Evolutionary conservation across 1,139 yeast genomes (phyloP).

Genomic region (Saccharomyces pastorianus): DNA sequence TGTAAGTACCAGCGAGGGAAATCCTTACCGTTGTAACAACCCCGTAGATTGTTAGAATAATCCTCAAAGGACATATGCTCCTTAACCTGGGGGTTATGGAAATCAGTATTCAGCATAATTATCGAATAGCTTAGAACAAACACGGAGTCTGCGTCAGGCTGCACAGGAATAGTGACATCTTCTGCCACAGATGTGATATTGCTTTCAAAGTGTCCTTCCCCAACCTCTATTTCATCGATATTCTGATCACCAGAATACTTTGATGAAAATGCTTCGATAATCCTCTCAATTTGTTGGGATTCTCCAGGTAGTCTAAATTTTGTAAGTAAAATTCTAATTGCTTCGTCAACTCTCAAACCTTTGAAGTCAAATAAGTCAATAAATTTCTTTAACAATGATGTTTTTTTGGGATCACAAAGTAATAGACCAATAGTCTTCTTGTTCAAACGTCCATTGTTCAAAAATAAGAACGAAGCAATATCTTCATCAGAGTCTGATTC

Average conservation of each 20-base stretch:
- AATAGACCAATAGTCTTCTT: conserved; percentile 80
- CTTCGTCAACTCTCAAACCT: conserved; percentile 80
- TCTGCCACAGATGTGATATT: no score
- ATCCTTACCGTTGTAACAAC: conserved; percentile 62
- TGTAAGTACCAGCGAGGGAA: conserved; percentile 79
- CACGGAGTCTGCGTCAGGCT: conserved; percentile 63
- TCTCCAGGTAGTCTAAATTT: conserved; percentile 95
- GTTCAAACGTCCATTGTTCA: conserved; percentile 70
- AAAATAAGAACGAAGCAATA: conserved; percentile 65
- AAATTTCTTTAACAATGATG: conserved; percentile 52
- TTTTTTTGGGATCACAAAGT: conserved; percentile 66
- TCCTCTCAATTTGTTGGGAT: conserved; percentile 86
- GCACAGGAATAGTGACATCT: conserved; percentile 34
- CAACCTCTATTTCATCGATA: conserved; percentile 17
- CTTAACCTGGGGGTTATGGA: conserved; percentile 68
- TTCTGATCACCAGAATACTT: conserved; percentile 58
- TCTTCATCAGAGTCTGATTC: conserved; percentile 47
- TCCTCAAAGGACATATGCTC: conserved; percentile 80
- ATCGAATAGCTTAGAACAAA: conserved; percentile 64
- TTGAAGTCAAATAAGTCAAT: conserved; percentile 64
- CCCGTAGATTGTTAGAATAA: conserved; percentile 69
- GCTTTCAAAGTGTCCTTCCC: no score
- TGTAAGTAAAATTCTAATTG: conserved; percentile 68
- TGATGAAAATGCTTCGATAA: conserved; percentile 77
- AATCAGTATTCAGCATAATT: conserved; percentile 67